Evolutionary conservation across 2,329 filamentous ascomycete genomes (phyloP), one percentile per base, ranked within the genome.

Genomic region (Verticillium longisporum): DNA sequence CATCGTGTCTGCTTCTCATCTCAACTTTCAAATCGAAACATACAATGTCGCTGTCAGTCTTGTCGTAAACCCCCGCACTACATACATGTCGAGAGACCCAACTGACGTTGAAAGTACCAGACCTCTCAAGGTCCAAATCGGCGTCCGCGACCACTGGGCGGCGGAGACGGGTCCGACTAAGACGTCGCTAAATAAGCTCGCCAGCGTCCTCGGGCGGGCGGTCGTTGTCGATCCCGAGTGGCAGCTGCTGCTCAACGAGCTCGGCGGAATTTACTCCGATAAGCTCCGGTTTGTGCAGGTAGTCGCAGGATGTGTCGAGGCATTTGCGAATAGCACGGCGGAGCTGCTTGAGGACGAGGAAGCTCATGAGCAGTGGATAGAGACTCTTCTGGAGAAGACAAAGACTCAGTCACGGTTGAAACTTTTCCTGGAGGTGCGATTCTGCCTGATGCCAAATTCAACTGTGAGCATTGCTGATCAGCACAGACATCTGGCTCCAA

Each of bases 81-180:
- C n/a, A n/a, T 26, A 26, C 26, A 26, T 26, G 26, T 26, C 26
- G 26, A 26, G 26, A 26, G 4, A 26, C 26, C 26, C 26, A 26
- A 26, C 26, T 26, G 26, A 26, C 26, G 26, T 26, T 26, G 4
- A 26, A 26, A 3, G 26, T 26, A 3, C 26, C 55, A 81, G 78
- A 56, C 77, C 79, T 0, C 70, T 80, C 58, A 77, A 77, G 65
- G 71, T 75, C 54, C 74, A 75, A 60, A 62, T 79, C 62, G 72
- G 71, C 53, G 71, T 81, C 64, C 77, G 78, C 33, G 77, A 81
- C 64, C 65, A 71, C 58, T 81, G 78, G 78, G 69, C 72, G 33
- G 74, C 69, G 13, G 60, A 68, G 7, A 69, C 73, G 33, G 66
- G 71, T 4, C 64, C 73, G 1, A 67, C 73, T 0, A 74, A 76